Percentiles rank a stretch among this genome's conserved stretches.
These are phyloP conservation scores for Trichoderma asperellum DNA, from an alignment of 2,329 filamentous ascomycete species.

Conservation along the genomic window DNA sequence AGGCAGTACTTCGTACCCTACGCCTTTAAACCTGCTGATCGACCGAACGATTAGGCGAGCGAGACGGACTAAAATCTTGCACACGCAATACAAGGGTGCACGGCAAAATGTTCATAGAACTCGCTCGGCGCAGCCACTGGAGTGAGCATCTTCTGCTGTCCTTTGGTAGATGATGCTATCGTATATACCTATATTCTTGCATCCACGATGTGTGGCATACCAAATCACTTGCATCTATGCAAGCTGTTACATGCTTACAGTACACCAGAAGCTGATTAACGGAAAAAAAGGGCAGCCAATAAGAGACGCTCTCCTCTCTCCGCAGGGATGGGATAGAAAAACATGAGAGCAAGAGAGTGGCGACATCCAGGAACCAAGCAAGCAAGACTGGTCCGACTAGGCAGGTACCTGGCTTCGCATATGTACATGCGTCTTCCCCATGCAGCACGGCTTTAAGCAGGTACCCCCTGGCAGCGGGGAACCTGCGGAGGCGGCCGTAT, in stretches of 20 bases:
- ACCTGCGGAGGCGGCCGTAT: not conserved
- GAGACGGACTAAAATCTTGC: not conserved
- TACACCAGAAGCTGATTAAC: not conserved
- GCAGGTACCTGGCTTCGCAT: constrained; percentile 15
- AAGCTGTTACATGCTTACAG: not conserved
- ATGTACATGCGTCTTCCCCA: not conserved
- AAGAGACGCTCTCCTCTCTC: not conserved
- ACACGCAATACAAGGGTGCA: not conserved
- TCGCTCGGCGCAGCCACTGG: not conserved
- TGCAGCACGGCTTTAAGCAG: not conserved
- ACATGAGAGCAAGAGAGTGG: constrained; percentile 8
- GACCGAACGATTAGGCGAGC: not conserved
- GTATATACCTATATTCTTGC: not conserved
- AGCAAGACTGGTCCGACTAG: constrained; percentile 20
- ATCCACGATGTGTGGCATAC: not conserved
- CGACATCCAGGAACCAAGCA: constrained; percentile 25
- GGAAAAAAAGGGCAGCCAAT: constrained; percentile 4
- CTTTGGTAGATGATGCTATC: not conserved
- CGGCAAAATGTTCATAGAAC: not conserved
- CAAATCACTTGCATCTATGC: not conserved
- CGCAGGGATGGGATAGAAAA: not conserved
- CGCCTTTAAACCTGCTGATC: not conserved
- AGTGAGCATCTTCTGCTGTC: not conserved
- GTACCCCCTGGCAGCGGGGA: constrained; percentile 9
- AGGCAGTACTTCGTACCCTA: not conserved